Evolutionary conservation across 257 asterid species (phyloP).

Genomic region (Craterostigma plantagineum): DNA sequence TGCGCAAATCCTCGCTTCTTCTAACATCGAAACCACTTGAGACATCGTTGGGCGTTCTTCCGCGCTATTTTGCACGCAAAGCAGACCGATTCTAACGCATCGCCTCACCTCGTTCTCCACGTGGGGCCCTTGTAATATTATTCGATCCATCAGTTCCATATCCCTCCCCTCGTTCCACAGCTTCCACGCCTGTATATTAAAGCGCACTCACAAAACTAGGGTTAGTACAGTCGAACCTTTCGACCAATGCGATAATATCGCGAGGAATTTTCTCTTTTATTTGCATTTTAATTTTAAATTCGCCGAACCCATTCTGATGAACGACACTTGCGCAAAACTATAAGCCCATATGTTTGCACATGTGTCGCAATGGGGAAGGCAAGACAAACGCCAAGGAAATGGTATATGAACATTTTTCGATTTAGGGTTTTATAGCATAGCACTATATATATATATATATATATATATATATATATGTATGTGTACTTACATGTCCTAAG

Average conservation of each 20-base stretch:
- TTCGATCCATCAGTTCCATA: constrained; percentile 25
- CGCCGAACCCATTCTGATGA: too few relatives aligned
- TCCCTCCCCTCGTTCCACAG: constrained; percentile 37
- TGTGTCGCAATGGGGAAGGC: too few relatives aligned
- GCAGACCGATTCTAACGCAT: constrained; percentile 54
- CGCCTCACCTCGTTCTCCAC: constrained; percentile 32
- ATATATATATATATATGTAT: background rate
- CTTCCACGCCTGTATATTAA: constrained; percentile 44
- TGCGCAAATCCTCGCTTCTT: constrained; percentile 29
- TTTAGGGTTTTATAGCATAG: background rate
- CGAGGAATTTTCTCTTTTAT: too few relatives aligned
- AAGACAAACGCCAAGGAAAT: too few relatives aligned
- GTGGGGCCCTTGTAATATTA: constrained; percentile 15
- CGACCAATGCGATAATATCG: too few relatives aligned
- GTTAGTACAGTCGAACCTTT: too few relatives aligned
- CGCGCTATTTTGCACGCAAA: constrained; percentile 61
- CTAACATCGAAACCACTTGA: constrained; percentile 33
- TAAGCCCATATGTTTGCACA: too few relatives aligned
- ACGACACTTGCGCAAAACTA: too few relatives aligned
- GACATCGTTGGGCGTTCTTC: constrained; percentile 68
- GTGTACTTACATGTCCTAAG: constrained; percentile 42
- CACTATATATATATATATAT: too few relatives aligned
- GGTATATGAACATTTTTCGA: too few relatives aligned
- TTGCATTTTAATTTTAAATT: too few relatives aligned
- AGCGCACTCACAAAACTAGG: background rate